Evolutionary conservation across 2,329 filamentous ascomycete species (phyloP), one percentile per base, ranked within the genome.

Genomic region (Trichoderma breve): DNA sequence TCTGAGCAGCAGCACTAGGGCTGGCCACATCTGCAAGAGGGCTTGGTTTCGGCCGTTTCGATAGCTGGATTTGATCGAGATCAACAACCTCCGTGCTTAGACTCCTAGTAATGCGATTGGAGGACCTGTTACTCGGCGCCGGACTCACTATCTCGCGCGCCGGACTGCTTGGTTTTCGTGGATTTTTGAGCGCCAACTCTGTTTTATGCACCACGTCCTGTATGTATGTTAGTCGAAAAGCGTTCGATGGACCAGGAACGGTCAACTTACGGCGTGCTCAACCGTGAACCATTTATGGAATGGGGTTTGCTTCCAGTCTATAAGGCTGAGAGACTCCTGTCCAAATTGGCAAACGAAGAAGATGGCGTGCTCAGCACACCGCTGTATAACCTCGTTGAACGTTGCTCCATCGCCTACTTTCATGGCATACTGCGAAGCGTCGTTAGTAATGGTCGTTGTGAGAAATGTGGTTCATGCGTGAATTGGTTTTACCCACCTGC

Each of bases 321-420:
- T 78, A 0, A 77, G 75, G 2, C 65, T 70, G 12, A 58, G 69
- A 5, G 74, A 71, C 28, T 84, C 83, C 64, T 84, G 84, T 2
- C 81, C 76, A 61, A 88, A 86, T 71, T 90, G 87, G 5, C 82
- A 82, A 14, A 88, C 81, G 2, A 90, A 78, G 73, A 89, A 89
- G 1, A 82, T 76, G 1, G 84, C 85, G 73, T 89, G 86, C 21
- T 85, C 82, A 43, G 82, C 75, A 68, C 85, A 86, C 30, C 84
- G 81, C 18, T 82, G 77, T 9, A 83, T 78, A 1, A 86, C 85
- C 69, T 90, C 87, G 30, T 85, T 80, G 6, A 85, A 79, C 1
- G 86, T 84, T 34, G 84, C 81, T 9, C 87, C 87, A 73, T 89
- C 86, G 14, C 88, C 88, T 21, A 85, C 79, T 62, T 77, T 81